phyloP scores from a whole-genome alignment of 441 rosid species.

The Erysimum cheiri region DNA sequence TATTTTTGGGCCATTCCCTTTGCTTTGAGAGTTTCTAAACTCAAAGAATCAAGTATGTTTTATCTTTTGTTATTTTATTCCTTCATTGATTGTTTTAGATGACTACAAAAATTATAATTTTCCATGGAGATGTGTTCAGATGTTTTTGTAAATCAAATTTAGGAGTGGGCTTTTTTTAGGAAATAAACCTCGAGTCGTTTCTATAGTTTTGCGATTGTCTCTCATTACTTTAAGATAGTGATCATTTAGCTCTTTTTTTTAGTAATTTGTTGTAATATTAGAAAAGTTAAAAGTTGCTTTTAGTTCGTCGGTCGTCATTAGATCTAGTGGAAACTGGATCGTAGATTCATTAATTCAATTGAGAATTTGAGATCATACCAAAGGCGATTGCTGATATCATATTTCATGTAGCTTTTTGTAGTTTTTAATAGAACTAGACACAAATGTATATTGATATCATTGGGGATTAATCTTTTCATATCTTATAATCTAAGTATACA shows the following conservation, averaged over 20 bases:
- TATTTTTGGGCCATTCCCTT: slow-evolving; percentile 32
- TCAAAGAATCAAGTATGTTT: slow-evolving; percentile 37
- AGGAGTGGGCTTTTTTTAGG: neutral
- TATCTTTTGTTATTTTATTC: neutral
- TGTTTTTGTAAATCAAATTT: neutral
- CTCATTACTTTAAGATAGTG: neutral
- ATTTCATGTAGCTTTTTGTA: neutral
- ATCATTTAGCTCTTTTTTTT: neutral
- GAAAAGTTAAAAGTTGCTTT: slow-evolving; percentile 22
- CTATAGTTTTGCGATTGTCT: neutral
- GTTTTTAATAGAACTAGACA: neutral
- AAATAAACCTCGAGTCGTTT: neutral
- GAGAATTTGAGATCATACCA: slow-evolving; percentile 14
- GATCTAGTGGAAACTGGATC: slow-evolving; percentile 33
- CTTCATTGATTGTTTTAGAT: slow-evolving; percentile 4
- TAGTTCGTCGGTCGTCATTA: slow-evolving; percentile 30
- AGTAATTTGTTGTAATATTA: neutral
- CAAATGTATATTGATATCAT: slow-evolving; percentile 1
- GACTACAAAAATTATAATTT: neutral
- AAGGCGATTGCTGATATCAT: slow-evolving; percentile 12
- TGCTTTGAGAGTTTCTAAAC: slow-evolving; percentile 41
- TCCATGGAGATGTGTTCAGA: neutral
- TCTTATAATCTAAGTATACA: neutral
- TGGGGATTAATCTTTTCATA: neutral
- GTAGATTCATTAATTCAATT: neutral